Base-by-base conservation (phyloP, 1,139 yeast species). In the Schizosaccharomyces versatilis region DNA sequence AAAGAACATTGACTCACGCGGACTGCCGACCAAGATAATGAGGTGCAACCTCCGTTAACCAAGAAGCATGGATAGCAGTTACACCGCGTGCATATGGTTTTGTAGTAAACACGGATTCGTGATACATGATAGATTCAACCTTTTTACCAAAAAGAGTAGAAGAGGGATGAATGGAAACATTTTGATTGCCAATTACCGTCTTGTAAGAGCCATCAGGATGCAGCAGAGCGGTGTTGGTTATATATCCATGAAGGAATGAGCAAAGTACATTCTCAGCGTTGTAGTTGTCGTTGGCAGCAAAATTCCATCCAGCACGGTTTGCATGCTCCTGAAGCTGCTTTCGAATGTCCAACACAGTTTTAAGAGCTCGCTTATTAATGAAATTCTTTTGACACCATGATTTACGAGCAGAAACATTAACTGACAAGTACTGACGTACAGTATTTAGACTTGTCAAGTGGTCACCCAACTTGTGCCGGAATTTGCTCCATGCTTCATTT, bases 201-300 rank as follows among this genome's bases (percentile, higher is more conserved):
- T 94, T 74, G 68, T 81, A 93, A 2, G 95, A 82, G 62, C 96
- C 74, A 66, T 93, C 98, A 0, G 98, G 95, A 79, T 84, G 78
- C 6, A 96, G 94, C 17, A 90, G 78, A 0, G 98, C 98, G 0
- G 95, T 81, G 65, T 90, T 88, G 56, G 81, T 75, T 38, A 84
- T 74, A 62, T 75, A 90, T 0, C 99, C 98, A 53, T 75, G 73
- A 51, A 93, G 69, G 66, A 93, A 93, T 55, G 69, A 64, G 64
- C 84, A 84, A 55, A 90, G 69, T 5, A 90, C 72, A 1, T 71
- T 66, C 12, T 81, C 76, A 49, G 81, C 74, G 60, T 53, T 38
- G 41, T 24, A n/a, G 12, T 32, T 42, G 42, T 14, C 36, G 36
- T 38, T 41, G 53, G 38, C 49, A 6, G n/a, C 57, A 73, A 75